phyloP scores from a whole-genome alignment of 257 asterid genomes.

The Ehretia macrophylla region DNA sequence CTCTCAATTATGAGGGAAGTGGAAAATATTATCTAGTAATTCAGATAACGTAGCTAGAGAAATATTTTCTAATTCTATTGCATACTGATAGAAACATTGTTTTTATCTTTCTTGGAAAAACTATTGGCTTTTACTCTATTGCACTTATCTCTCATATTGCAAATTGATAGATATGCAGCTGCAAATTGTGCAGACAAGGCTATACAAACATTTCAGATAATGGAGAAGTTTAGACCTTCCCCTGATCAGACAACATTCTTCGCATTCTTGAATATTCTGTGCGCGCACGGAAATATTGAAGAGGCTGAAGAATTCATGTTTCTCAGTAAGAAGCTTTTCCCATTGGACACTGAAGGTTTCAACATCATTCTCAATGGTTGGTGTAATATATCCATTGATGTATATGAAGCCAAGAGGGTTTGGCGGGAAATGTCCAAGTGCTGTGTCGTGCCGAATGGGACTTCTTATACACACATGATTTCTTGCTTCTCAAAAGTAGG shows the following conservation, averaged over 20 bases:
- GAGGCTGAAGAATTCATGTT: constrained; percentile 91
- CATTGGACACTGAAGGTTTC: constrained; percentile 67
- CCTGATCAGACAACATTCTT: constrained; percentile 63
- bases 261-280: constrained; percentile 59
- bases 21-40: no score
- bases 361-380: constrained; percentile 84
- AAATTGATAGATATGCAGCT: constrained; percentile 59
- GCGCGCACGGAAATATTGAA: constrained; percentile 77
- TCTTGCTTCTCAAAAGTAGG: constrained; percentile 71
- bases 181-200: constrained; percentile 65
- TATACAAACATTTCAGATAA: constrained; percentile 59
- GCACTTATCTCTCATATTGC: neutral
- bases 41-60: no score
- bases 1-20: no score
- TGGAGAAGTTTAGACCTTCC: constrained; percentile 71
- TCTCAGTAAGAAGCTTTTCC: constrained; percentile 74
- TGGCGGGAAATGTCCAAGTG: constrained; percentile 95
- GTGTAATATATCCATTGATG: constrained; percentile 65
- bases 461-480: constrained; percentile 68
- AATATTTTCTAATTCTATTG: no score
- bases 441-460: constrained; percentile 66
- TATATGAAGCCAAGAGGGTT: constrained; percentile 76
- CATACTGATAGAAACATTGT: neutral
- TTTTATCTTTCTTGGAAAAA: neutral
- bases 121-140: neutral